Conservation (phyloP, 331 rosid species). For the Rhamnella rubrinervis region DNA sequence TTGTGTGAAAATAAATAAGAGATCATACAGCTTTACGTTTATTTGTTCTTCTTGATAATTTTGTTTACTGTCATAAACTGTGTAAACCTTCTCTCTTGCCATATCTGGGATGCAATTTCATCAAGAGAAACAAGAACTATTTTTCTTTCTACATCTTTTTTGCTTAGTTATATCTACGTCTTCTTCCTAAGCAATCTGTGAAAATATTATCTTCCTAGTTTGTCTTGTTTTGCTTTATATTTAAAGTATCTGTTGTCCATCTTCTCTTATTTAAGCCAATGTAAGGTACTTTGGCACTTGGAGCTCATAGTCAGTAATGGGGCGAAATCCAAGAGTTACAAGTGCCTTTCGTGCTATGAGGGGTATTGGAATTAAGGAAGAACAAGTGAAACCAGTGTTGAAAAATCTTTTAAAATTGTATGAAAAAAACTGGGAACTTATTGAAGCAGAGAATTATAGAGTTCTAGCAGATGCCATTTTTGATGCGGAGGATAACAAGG, state of each 20-base stretch:
- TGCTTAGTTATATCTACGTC: too few relatives aligned
- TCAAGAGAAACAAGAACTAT: too few relatives aligned
- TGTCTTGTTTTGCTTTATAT: too few relatives aligned
- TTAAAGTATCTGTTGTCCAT: neutral
- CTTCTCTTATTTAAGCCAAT: conserved; percentile 16
- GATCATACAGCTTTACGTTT: too few relatives aligned
- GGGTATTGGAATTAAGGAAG: conserved; percentile 60
- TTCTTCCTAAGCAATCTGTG: too few relatives aligned
- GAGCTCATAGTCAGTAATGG: conserved; percentile 45
- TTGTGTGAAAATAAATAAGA: too few relatives aligned
- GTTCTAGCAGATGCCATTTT: conserved; percentile 87
- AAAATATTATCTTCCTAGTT: too few relatives aligned
- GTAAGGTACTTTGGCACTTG: conserved; percentile 24
- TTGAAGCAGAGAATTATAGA: conserved; percentile 89
- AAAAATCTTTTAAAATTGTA: conserved; percentile 69
- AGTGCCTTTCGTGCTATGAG: conserved; percentile 76
- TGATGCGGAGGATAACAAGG: conserved; percentile 72
- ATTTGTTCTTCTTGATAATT: too few relatives aligned
- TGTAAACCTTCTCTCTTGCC: too few relatives aligned
- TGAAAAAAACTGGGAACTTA: conserved; percentile 83
- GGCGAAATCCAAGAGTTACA: conserved; percentile 56
- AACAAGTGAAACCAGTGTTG: conserved; percentile 69
- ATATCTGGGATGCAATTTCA: too few relatives aligned
- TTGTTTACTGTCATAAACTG: too few relatives aligned
- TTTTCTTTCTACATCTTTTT: too few relatives aligned